Evolutionary conservation across 257 asterid genomes (phyloP).

Genomic region (Solanum megistacrolobum): DNA sequence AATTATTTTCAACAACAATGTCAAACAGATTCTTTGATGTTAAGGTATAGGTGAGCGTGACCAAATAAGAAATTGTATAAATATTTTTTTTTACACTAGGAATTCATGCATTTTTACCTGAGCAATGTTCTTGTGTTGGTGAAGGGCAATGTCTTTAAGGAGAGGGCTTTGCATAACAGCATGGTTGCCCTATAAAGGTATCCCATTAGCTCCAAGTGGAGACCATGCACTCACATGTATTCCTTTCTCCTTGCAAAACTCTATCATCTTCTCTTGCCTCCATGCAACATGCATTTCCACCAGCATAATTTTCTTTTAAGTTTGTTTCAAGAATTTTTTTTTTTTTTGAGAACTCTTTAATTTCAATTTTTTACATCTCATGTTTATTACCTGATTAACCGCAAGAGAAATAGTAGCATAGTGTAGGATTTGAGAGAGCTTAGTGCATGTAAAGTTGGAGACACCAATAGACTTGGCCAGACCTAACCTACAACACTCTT

Average conservation of each 20-base stretch:
- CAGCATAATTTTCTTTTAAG: too few relatives aligned
- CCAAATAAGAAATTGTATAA: neutral
- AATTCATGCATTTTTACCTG: slow-evolving; percentile 17
- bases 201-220: slow-evolving; percentile 40
- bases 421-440: slow-evolving; percentile 23
- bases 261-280: too few relatives aligned
- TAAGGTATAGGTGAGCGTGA: neutral
- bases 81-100: neutral
- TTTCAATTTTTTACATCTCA: too few relatives aligned
- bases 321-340: too few relatives aligned
- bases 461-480: slow-evolving; percentile 48
- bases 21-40: too few relatives aligned
- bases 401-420: slow-evolving; percentile 35
- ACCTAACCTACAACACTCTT: slow-evolving; percentile 33
- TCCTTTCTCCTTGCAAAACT: too few relatives aligned
- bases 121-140: slow-evolving; percentile 20
- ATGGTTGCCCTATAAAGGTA: slow-evolving; percentile 21
- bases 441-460: slow-evolving; percentile 41
- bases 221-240: slow-evolving; percentile 36
- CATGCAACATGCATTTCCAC: too few relatives aligned
- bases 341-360: too few relatives aligned
- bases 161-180: slow-evolving; percentile 28
- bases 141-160: slow-evolving; percentile 28
- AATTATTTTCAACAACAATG: too few relatives aligned
- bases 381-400: slow-evolving; percentile 32